Conservation (phyloP, 306 rosid species). For the Elaeagnus macrophylla region DNA sequence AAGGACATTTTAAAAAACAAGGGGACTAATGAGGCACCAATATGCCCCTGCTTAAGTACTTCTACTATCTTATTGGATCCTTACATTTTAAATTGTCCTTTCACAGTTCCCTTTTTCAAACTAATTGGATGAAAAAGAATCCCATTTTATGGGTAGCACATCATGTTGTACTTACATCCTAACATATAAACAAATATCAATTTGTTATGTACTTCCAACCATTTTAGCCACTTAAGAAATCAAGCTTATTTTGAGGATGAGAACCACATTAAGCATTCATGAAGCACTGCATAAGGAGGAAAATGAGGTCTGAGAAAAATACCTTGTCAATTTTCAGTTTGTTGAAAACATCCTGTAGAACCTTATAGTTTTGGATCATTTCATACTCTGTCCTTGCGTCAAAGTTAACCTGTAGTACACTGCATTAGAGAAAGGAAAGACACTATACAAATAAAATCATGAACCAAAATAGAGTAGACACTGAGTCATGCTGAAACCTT, state of each 20-base stretch:
- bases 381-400: conserved; percentile 90
- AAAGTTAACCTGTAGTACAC: conserved; percentile 61
- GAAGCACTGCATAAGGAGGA: background rate
- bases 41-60: too few species aligned
- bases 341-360: conserved; percentile 86
- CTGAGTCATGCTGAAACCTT: conserved; percentile 38
- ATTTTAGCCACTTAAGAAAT: background rate
- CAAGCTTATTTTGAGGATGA: background rate
- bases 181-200: background rate
- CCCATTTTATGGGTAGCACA: too few species aligned
- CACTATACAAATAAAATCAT: conserved; percentile 1
- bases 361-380: conserved; percentile 93
- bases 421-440: conserved; percentile 6
- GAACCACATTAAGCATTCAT: conserved; percentile 1
- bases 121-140: too few species aligned
- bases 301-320: background rate
- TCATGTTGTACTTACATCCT: too few species aligned
- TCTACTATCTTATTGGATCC: too few species aligned
- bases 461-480: conserved; percentile 4
- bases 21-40: too few species aligned
- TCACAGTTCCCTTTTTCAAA: too few species aligned
- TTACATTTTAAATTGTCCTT: too few species aligned
- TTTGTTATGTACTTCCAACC: background rate
- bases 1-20: too few species aligned
- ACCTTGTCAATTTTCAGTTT: conserved; percentile 86